Conservation (phyloP, 257 asterid genomes). For the Henckelia pumila region DNA sequence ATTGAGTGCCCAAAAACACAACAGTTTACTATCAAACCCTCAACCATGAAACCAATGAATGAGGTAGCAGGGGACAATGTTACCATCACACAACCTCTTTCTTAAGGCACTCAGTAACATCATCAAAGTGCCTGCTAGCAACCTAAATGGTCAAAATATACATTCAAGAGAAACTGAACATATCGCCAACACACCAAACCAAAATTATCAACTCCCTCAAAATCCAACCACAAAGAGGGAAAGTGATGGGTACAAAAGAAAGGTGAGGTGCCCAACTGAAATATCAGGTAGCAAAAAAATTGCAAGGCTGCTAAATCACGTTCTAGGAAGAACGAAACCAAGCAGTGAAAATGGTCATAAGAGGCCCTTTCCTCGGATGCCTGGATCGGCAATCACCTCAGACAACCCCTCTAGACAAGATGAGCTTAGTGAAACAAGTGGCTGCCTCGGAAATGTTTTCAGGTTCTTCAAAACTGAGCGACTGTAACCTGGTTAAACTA, state of each 20-base stretch:
- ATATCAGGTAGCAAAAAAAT: not conserved
- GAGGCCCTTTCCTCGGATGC: conserved; percentile 43
- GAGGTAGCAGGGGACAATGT: no score
- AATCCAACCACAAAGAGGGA: not conserved
- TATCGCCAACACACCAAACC: no score
- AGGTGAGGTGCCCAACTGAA: not conserved
- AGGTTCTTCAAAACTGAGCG: conserved; percentile 43
- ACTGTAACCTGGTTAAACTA: conserved; percentile 34
- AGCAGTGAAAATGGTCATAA: not conserved
- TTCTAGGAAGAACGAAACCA: no score
- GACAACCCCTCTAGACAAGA: conserved; percentile 67
- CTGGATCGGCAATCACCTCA: conserved; percentile 50
- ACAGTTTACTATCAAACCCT: no score
- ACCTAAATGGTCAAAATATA: not conserved
- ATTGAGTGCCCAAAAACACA: not conserved
- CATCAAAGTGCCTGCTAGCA: not conserved
- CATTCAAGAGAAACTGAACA: no score
- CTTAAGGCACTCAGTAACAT: not conserved
- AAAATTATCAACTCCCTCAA: no score
- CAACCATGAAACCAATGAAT: no score
- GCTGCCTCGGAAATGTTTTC: conserved; percentile 80
- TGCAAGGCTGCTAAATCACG: not conserved
- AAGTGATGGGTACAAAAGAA: not conserved
- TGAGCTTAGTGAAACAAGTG: conserved; percentile 59
- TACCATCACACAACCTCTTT: no score